These are phyloP conservation scores for Diaporthe capsici DNA, from an alignment of 2,329 filamentous ascomycete species.

Conservation along the genomic window DNA sequence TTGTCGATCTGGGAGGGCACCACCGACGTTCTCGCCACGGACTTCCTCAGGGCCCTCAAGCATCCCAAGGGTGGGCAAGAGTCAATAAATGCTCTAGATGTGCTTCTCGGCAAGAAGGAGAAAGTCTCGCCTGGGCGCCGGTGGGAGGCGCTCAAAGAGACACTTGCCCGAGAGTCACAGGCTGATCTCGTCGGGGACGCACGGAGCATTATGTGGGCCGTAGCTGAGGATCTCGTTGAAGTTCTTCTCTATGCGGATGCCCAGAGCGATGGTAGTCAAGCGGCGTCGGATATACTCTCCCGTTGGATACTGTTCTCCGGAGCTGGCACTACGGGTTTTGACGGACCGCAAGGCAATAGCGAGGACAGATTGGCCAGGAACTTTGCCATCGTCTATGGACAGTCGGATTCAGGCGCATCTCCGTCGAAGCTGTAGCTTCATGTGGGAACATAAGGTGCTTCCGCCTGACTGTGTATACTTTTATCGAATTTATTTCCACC, in stretches of 20 bases:
- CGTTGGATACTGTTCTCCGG: neutral
- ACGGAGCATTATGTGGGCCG: neutral
- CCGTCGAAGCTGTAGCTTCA: neutral
- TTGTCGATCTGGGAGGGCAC: constrained; percentile 74
- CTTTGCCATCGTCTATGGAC: constrained; percentile 2
- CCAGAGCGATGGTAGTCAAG: neutral
- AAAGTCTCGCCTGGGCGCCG: no score
- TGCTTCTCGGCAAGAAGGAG: neutral
- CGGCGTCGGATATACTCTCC: neutral
- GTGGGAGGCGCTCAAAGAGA: neutral
- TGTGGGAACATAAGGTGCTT: neutral
- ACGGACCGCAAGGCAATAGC: neutral
- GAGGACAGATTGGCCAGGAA: neutral
- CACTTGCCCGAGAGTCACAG: neutral
- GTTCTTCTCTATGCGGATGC: neutral
- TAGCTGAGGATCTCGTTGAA: neutral
- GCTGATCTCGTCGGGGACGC: neutral
- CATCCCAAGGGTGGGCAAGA: constrained; percentile 47
- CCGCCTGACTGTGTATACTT: no score
- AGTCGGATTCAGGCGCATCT: neutral
- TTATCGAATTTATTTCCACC: no score
- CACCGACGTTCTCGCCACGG: constrained; percentile 76
- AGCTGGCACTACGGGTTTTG: no score
- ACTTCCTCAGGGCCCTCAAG: constrained; percentile 63
- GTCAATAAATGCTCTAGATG: neutral